Base-by-base conservation (phyloP, 2,329 filamentous ascomycete genomes). In the Trichoderma simmonsii region DNA sequence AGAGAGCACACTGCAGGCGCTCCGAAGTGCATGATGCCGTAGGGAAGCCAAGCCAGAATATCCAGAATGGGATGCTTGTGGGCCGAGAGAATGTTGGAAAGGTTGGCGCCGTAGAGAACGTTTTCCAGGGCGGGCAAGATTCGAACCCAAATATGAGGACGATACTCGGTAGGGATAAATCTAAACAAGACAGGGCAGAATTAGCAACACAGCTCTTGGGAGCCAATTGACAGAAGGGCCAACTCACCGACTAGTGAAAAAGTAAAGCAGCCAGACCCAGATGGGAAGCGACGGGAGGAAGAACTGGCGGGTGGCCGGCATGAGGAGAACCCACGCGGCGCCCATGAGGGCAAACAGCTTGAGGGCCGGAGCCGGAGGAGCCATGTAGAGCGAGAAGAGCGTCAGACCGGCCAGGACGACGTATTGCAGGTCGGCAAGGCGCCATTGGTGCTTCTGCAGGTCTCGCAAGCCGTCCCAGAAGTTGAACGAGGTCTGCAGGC, bases 61-160 rank as follows among this genome's bases (percentile, higher is more conserved):
- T 98, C 95, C 71, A 98, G 89, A 63, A 93, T 86, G 7, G 92
- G 89, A 81, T 93, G 91, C 78, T 95, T 93, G 83, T 97, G 93
- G 60, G 93, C 93, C 15, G 95, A 97, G 70, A 98, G 89, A 78
- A 98, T 97, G 82, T 97, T 98, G 84, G 94, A 97, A 72, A 98
- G 87, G 83, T 98, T 98, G 74, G 95, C 94, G 77, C 95, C 95
- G 80, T 98, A 98, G 39, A 98, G 87, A 74, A 98, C 96, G 82
- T 98, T 98, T 83, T 98, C 95, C 75, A 98, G 89, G 21, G 95
- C 94, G 5, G 95, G 95, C 43, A 98, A 88, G 32, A 98, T 94
- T 78, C 95, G 94, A 75, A 98, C 95, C 93, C 94, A 97, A 78
- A 98, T 98, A 74, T 94, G 92, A 73, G 95, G 95, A 76, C 95